Base-by-base conservation (phyloP, 192 early-diverging fungal genomes). In the Backusella sp. region DNA sequence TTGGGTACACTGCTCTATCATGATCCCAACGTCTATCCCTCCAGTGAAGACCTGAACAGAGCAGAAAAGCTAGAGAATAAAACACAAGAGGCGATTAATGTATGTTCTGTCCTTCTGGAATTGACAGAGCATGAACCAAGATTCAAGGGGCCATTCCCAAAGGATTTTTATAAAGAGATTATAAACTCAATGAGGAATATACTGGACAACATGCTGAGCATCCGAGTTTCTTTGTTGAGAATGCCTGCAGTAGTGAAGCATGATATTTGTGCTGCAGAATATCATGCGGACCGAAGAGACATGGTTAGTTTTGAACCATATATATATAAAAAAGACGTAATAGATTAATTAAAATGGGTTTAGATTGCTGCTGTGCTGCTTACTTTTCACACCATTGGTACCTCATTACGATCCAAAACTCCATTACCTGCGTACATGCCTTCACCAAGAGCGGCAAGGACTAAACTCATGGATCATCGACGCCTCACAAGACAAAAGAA, bases 371-470 rank as follows among this genome's bases (percentile, higher is more conserved):
- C 89, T 44, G 84, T 93, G 3, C 46, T 92, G 1, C 85, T 95
- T 21, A 86, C 89, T 52, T 92, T 94, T 79, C 90, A 92, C 73
- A 90, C 92, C 32, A 68, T 95, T 73, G 87, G 92, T 0, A 88
- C 90, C 9, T 90, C 94, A 3, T 79, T 93, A 19, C 86, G 89
- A 0, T 89, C 92, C 62, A 93, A 93, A 73, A 85, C 86, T 5
- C 92, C 94, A 32, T 78, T 95, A 67, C 94, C 94, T 0, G 86
- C 90, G 0, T 90, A 87, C 56, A 83, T 94, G 42, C 94, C 94
- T 1, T 90, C 91, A 0, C 79, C 84, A 21, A 75, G 84, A 36
- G 72, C 82, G 53, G 83, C 87, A 1, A 73, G 87, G 5, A 77
- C 74, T 11, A 80, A 84, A 7, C 53, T 88, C 2, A 83, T 86